phyloP scores from a whole-genome alignment of 306 rosid genomes.

The Rubus idaeus region DNA sequence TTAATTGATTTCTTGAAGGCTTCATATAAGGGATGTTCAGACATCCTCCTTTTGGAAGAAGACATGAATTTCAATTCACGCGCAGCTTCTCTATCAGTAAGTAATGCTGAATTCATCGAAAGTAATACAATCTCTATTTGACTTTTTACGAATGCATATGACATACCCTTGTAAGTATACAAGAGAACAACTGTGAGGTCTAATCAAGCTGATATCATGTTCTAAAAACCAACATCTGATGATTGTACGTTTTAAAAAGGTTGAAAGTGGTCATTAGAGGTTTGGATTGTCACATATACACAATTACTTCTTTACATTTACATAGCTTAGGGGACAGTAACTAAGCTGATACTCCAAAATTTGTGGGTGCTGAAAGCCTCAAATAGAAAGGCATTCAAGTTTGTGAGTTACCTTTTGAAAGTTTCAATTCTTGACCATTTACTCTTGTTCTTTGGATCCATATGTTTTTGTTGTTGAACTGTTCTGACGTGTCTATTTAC shows the following conservation, averaged over 20 bases:
- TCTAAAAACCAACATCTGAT: neutral
- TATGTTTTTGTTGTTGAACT: neutral
- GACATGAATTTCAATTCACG: slow-evolving; percentile 72
- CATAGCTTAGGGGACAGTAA: neutral
- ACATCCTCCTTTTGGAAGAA: slow-evolving; percentile 76
- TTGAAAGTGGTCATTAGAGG: neutral
- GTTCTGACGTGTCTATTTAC: slow-evolving; percentile 18
- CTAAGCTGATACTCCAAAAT: neutral
- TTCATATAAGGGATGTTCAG: slow-evolving; percentile 65
- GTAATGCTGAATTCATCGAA: neutral
- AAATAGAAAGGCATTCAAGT: neutral
- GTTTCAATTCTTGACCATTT: neutral
- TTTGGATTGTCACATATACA: neutral
- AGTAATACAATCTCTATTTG: neutral
- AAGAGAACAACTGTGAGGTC: neutral
- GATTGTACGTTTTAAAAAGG: neutral
- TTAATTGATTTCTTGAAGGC: slow-evolving; percentile 63
- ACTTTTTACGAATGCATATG: neutral
- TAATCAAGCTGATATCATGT: slow-evolving; percentile 1
- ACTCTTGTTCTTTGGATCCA: neutral
- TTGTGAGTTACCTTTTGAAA: neutral
- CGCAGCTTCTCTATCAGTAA: slow-evolving; percentile 53
- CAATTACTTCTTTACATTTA: neutral
- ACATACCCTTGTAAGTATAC: too few relatives aligned
- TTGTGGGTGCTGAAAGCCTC: neutral